phyloP scores from a whole-genome alignment of 495 filamentous ascomycete species.

The Hypoxylon lienhwacheense region DNA sequence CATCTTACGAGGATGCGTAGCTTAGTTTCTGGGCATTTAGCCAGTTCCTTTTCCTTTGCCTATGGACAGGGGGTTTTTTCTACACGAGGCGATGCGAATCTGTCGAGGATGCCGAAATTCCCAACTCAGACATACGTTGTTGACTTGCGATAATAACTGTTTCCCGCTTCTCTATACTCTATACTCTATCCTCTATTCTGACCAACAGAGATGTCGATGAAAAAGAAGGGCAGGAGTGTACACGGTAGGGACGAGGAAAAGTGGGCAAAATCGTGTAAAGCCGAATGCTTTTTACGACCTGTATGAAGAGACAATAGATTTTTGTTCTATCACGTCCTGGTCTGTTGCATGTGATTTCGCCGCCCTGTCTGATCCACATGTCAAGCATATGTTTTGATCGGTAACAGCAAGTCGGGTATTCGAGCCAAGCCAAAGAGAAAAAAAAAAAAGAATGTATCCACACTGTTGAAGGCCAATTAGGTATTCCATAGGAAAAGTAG shows the following conservation, averaged over 20 bases:
- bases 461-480: too few species aligned
- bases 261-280: slow-evolving; percentile 16
- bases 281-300: slow-evolving; percentile 24
- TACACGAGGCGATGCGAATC: slow-evolving; percentile 3
- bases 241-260: slow-evolving; percentile 14
- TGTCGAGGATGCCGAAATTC: slow-evolving; percentile 2
- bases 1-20: background rate
- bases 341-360: background rate
- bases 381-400: too few species aligned
- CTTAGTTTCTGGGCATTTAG: slow-evolving; percentile 10
- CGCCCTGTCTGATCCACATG: too few species aligned
- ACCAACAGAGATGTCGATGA: background rate
- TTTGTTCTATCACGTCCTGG: slow-evolving; percentile 3
- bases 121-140: slow-evolving; percentile 11
- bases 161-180: too few species aligned
- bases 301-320: slow-evolving; percentile 32
- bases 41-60: slow-evolving; percentile 16
- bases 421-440: too few species aligned
- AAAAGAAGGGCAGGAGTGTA: slow-evolving; percentile 11
- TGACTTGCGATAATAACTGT: slow-evolving; percentile 4
- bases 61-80: slow-evolving; percentile 1
- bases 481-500: too few species aligned
- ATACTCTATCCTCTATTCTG: too few species aligned
- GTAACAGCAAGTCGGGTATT: too few species aligned
- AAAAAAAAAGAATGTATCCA: too few species aligned